Percentiles rank a stretch among this genome's conserved stretches.
These are phyloP conservation scores for Hericium coralloides DNA, from an alignment of 768 basidiomycete species.

Conservation along the genomic window DNA sequence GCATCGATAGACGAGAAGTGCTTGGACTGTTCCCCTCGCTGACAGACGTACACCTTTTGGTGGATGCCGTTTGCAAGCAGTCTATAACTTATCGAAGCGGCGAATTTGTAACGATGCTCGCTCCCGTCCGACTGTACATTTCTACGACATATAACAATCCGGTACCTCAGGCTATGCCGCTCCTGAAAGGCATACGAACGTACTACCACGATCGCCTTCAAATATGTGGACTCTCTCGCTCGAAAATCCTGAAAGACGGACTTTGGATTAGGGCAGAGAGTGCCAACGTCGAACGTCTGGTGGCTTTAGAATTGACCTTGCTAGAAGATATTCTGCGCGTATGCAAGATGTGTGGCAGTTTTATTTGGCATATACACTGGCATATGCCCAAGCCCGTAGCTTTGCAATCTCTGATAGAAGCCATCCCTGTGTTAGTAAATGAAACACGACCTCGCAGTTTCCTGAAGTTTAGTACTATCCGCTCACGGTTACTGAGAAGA, in stretches of 20 bases:
- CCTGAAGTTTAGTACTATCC: too few relatives aligned
- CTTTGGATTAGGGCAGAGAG: neutral
- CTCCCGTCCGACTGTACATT: neutral
- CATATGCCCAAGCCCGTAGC: too few relatives aligned
- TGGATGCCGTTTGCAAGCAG: neutral
- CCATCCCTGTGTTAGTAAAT: too few relatives aligned
- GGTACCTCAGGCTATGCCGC: neutral
- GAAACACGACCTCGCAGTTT: too few relatives aligned
- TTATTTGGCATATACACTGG: too few relatives aligned
- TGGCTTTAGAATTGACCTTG: neutral
- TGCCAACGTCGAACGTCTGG: neutral
- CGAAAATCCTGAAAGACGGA: too few relatives aligned
- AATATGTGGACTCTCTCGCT: neutral
- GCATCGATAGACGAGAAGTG: neutral
- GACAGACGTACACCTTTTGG: neutral
- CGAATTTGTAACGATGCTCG: neutral
- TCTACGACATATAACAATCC: neutral
- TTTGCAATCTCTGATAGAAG: too few relatives aligned
- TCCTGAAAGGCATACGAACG: too few relatives aligned
- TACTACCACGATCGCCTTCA: neutral
- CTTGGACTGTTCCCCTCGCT: neutral
- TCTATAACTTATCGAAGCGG: neutral
- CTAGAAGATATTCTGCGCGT: conserved; percentile 26
- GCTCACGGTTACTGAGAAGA: too few relatives aligned
- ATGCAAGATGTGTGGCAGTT: too few relatives aligned